Base-by-base conservation (phyloP, 306 rosid species). In the Oxytropis ochrocephala region DNA sequence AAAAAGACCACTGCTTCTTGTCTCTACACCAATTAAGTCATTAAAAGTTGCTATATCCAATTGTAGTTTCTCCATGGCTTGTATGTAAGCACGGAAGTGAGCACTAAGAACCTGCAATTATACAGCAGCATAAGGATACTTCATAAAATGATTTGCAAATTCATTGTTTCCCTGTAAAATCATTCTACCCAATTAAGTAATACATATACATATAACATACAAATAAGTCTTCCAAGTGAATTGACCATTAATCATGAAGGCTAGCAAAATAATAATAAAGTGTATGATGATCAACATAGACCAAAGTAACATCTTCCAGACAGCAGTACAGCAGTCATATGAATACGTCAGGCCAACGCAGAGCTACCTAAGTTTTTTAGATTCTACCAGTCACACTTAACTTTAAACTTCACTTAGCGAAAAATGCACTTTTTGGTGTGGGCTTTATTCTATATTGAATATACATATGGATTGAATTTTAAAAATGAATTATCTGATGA, bases 11-110 rank as follows among this genome's bases (percentile, higher is more conserved):
- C 85, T 72, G 74, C 81, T 87, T 81, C 97, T 89, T 53, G 99
- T 84, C 79, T 94, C 99, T 48, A 94, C 87, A 33, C 99, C 99
- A 85, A 94, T 94, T 82, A 94, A 85, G 87, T 94, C 99, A 81
- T 81, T 84, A 56, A 86, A 76, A 73, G 99, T 87, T 77, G 99
- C 99, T 76, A 94, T 94, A 85, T 94, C 99, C 85, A 91, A 52
- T 82, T 91, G 97, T 33, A 94, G 83, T 75, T 94, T 94, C 85
- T 94, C 99, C 53, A 94, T 65, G 29, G 99, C 99, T 68, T 81
- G 99, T 70, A 94, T 91, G 65, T 94, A 94, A 59, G 96, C 97
- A 8, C 97, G 92, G 79, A 94, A 94, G 84, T 91, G 99, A 43
- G 99, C 97, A 84, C 99, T 84, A 46, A 94, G 88, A 79, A 94